Percentiles rank a stretch among this genome's conserved stretches.
These are phyloP conservation scores for Diaporthe citriasiana DNA, from an alignment of 2,329 filamentous ascomycete species.

Conservation along the genomic window DNA sequence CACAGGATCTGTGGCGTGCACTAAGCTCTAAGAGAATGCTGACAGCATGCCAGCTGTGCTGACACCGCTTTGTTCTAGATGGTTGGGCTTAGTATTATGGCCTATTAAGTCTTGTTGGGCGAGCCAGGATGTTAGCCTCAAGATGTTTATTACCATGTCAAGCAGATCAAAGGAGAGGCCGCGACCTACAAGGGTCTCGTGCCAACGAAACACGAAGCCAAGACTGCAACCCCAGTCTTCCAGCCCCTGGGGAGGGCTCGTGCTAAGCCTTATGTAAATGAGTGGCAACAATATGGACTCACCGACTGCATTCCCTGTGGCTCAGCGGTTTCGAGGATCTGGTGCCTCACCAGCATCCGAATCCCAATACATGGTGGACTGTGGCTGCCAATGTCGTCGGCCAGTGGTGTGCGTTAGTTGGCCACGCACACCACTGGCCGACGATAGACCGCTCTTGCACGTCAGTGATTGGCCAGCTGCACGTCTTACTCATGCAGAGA, in stretches of 20 bases:
- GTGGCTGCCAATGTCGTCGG: constrained; percentile 19
- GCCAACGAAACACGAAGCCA: constrained; percentile 28
- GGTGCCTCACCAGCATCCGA: constrained; percentile 12
- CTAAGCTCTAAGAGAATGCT: background rate
- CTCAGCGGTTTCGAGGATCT: constrained; percentile 17
- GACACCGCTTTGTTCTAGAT: background rate
- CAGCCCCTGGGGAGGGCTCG: constrained; percentile 11
- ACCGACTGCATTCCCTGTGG: constrained; percentile 21
- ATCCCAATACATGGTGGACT: constrained; percentile 9
- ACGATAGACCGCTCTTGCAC: background rate
- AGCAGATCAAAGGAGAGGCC: background rate
- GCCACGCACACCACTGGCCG: constrained; percentile 13
- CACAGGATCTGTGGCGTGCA: constrained; percentile 11
- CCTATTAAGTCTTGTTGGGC: background rate
- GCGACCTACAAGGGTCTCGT: background rate
- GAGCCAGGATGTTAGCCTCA: background rate
- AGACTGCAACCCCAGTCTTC: constrained; percentile 13
- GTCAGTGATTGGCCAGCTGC: constrained; percentile 7
- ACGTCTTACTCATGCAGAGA: background rate
- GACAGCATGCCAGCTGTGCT: constrained; percentile 10
- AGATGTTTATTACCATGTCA: constrained; percentile 6
- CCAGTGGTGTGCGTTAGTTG: too few relatives aligned
- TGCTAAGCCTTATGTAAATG: constrained; percentile 28
- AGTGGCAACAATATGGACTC: constrained; percentile 8
- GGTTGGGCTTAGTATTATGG: background rate